Conservation (phyloP, 2,329 filamentous ascomycete species). For the Colletotrichum agaves region DNA sequence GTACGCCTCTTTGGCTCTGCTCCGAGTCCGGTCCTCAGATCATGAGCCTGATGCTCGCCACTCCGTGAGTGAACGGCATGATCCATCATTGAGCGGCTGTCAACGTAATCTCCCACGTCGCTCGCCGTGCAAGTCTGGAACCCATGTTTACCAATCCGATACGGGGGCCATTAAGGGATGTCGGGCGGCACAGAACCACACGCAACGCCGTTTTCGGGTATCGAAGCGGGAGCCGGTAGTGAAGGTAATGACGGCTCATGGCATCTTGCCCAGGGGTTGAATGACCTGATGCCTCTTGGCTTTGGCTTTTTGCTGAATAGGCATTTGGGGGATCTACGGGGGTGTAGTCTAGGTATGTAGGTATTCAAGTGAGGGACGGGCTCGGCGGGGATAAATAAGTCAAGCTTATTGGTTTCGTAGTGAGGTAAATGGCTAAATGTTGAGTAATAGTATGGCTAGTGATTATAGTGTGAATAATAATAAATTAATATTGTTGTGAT, state of each 20-base stretch:
- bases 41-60: neutral
- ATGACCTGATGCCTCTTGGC: constrained; percentile 10
- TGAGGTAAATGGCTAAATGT: neutral
- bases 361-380: neutral
- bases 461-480: too few species aligned
- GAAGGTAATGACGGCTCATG: neutral
- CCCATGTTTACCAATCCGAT: too few species aligned
- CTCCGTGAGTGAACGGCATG: neutral
- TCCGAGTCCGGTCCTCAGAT: neutral
- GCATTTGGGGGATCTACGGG: constrained; percentile 25
- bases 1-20: neutral
- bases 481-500: too few species aligned
- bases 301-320: constrained; percentile 22
- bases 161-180: neutral
- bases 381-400: constrained; percentile 2
- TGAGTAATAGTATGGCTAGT: too few species aligned
- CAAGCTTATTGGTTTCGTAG: neutral
- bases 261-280: neutral
- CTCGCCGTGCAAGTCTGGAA: neutral
- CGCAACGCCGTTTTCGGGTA: neutral
- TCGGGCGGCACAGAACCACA: neutral
- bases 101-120: neutral
- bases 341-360: constrained; percentile 26
- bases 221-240: neutral
- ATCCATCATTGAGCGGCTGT: neutral